Evolutionary conservation across 2,329 filamentous ascomycete species (phyloP), one percentile per base, ranked within the genome.

Genomic region (Curvularia hawaiiensis): DNA sequence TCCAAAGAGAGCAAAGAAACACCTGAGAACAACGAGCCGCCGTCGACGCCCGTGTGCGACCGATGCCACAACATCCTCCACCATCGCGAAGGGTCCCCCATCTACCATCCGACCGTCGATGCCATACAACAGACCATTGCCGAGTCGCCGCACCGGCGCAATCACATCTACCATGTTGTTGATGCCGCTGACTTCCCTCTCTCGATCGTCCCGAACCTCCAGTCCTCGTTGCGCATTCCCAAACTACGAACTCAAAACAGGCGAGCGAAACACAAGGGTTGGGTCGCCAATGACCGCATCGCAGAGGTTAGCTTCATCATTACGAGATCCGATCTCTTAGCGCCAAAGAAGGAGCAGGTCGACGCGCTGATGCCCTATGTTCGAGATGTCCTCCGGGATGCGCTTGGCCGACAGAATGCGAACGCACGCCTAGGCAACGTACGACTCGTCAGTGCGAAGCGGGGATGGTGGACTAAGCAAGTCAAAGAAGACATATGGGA

Each of bases 161-260:
- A 99, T 70, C 91, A 97, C 76, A 88, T 99, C 60, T 99, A 98
- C 74, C 95, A 99, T 76, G 83, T 99, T 26, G 80, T 99, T 22
- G 95, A 99, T 71, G 94, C 95, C 3, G 95, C 93, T 59, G 95
- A 99, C 76, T 98, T 99, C 63, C 95, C 95, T 20, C 90, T 99
- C 85, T 97, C 95, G 1, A 79, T 99, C 14, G 82, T 98, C 4
- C 91, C 92, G 0, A 86, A 88, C 44, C 84, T 99, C 10, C 85
- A 90, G 59, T 80, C 85, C 8, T 80, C 91, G 0, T 81, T 97
- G 1, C 82, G 88, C 33, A 80, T 92, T 10, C 88, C 91, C 59
- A 87, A 88, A 8, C 81, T 95, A 52, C 88, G 94, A 55, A 90
- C 90, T 0, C 85, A 85, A 60, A 98, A 97, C 71, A 87, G 94